Evolutionary conservation across 192 early-diverging fungal species (phyloP), one percentile per base, ranked within the genome.

Genomic region (Mortierella antarctica): DNA sequence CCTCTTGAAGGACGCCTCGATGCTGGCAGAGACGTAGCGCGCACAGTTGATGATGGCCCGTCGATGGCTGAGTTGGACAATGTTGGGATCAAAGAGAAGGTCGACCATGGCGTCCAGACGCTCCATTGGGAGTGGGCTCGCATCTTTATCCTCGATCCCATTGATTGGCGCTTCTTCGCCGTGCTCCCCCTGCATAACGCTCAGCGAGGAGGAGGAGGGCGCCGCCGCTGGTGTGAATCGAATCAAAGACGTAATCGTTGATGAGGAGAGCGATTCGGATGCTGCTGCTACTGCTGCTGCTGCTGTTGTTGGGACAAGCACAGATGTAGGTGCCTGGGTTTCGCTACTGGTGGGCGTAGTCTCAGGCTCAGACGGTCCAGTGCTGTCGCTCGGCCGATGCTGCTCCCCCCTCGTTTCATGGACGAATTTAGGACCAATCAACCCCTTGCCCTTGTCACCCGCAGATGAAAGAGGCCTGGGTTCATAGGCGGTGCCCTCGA

Each of bases 41-140:
- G 76, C 76, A 42, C 76, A 79, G 31, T 79, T 79, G 62, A 79
- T 79, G 57, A 71, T 70, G n/a, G 76, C 76, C 10, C 76, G 57
- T n/a, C 76, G 68, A 44, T 79, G 63, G 49, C 51, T 66, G 9
- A 79, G 56, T 1, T 66, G 41, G 2, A 79, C 76, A 15, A 79
- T 57, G 20, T 60, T 60, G 40, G 76, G 76, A 42, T 79, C 76
- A 62, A 79, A 79, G 40, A 79, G 54, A 20, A 79, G 45, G 41
- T 71, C 76, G 3, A 79, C 76, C 50, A 79, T 67, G 44, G 76
- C 48, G 44, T 65, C 59, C 46, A 79, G 61, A 31, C 76, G 63
- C 15, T 62, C 69, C 63, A 71, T 59, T 21, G 68, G 64, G 48
- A 79, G 63, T 0, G 69, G 55, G 23, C 48, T 64, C 8, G 48